phyloP scores from a whole-genome alignment of 208 protist genomes.

The Wallacemonas sp. region DNA sequence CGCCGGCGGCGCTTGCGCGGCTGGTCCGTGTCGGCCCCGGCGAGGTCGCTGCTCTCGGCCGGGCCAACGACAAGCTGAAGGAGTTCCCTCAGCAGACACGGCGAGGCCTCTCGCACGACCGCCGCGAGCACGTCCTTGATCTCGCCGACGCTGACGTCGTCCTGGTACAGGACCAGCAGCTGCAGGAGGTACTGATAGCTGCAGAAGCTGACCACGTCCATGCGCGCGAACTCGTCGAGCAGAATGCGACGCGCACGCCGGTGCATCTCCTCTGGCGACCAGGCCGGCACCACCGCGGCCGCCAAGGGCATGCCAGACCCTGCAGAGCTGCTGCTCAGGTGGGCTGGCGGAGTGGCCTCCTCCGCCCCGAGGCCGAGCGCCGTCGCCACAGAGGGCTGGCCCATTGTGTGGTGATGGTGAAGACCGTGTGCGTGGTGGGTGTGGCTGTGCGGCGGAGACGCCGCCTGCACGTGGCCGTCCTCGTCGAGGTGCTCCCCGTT shows the following conservation, averaged over 20 bases:
- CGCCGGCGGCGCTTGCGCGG: background rate
- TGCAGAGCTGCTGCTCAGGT: background rate
- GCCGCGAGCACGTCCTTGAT: conserved; percentile 12
- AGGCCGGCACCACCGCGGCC: background rate
- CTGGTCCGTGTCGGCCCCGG: background rate
- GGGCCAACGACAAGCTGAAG: conserved; percentile 20
- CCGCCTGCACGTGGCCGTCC: too few species aligned
- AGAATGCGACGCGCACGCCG: conserved; percentile 2
- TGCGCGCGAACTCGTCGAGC: conserved; percentile 4
- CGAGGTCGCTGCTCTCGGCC: background rate
- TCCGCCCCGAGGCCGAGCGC: background rate
- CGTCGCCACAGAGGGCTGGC: conserved; percentile 2
- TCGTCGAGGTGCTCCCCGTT: too few species aligned
- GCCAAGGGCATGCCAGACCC: background rate
- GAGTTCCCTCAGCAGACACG: conserved; percentile 21
- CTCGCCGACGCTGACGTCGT: conserved; percentile 8
- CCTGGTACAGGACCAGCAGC: background rate
- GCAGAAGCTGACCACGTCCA: conserved; percentile 3
- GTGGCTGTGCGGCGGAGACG: too few species aligned
- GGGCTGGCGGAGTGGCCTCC: background rate
- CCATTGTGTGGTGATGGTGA: background rate
- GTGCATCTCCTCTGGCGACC: conserved; percentile 6
- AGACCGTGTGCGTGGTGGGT: background rate
- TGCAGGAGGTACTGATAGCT: conserved; percentile 13
- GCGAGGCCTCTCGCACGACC: conserved; percentile 20